Base-by-base conservation (phyloP, 2,329 filamentous ascomycete species). In the Verticillium isaacii region DNA sequence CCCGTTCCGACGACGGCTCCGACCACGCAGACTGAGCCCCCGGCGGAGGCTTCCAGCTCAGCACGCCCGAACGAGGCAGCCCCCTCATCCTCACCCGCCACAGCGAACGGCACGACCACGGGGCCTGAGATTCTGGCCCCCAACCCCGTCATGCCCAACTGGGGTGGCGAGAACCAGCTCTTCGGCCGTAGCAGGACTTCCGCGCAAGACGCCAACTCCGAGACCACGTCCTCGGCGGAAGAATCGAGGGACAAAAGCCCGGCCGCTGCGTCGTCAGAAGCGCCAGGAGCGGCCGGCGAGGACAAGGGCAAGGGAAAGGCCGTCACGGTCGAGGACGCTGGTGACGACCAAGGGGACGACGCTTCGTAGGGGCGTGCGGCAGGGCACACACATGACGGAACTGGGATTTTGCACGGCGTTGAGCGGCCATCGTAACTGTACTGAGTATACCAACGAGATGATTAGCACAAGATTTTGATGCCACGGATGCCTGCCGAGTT, bases 121-220 rank as follows among this genome's bases (percentile, higher is more conserved):
- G 25, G 54, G 12, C 64, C 36, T 32, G 32, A 34, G 37, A 62
- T 84, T 17, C 77, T 81, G 15, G 77, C 81, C 5, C 81, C 82
- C 2, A 81, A 78, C 25, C 80, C 81, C 17, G 69, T 80, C 25
- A 69, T 78, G 62, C 82, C 82, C 5, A 80, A 78, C 61, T 85
- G 83, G 82, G 80, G 80, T 56, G 79, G 80, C 15, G 71, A 79
- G 2, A 75, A 80, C 17, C 82, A 83, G 67, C 71, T 84, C 0
- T 83, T 83, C 61, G 71, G 72, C 17, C 73, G 69, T 57, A 72
- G 72, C 19, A 32, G 32, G 25, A 19, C n/a, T 9, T 23, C 29
- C 14, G 41, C 57, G 15, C 54, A 23, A 25, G 56, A 36, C 17
- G 56, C 7, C 32, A 17, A 14, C 25, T 57, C 56, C 9, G 56